A percentile compares a stretch with the other conserved stretches of the same genome.
phyloP scores from a whole-genome alignment of 495 filamentous ascomycete genomes.

The Melanomma pulvis-pyrius region DNA sequence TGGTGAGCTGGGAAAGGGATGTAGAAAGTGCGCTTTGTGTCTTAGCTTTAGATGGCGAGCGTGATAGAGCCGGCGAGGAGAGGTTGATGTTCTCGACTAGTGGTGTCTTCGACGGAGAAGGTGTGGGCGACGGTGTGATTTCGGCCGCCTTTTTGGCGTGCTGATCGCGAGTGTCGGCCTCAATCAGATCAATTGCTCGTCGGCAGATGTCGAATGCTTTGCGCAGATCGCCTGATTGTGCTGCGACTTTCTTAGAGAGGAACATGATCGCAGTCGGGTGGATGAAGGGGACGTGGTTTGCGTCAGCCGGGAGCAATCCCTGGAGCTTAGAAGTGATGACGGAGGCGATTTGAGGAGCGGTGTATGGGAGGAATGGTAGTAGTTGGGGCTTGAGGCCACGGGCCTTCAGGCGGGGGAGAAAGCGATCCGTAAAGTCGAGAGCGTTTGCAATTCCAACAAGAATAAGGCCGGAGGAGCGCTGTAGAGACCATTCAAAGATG shows the following conservation, averaged over 20 bases:
- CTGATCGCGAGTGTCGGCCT: conserved; percentile 75
- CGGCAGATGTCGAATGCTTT: conserved; percentile 95
- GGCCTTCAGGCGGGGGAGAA: conserved; percentile 89
- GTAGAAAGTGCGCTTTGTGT: conserved; percentile 26
- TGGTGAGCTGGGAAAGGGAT: conserved; percentile 59
- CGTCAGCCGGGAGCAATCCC: conserved; percentile 59
- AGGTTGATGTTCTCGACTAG: conserved; percentile 72
- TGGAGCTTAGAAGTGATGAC: conserved; percentile 84
- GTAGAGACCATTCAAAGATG: conserved; percentile 91
- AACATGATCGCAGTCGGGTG: conserved; percentile 92
- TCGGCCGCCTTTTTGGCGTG: conserved; percentile 58
- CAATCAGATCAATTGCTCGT: conserved; percentile 84
- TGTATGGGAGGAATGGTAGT: conserved; percentile 92
- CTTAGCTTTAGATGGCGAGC: conserved; percentile 37
- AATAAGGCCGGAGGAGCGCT: conserved; percentile 72
- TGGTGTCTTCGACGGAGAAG: conserved; percentile 56
- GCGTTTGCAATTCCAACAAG: conserved; percentile 96
- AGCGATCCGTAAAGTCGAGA: conserved; percentile 91
- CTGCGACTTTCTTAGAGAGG: conserved; percentile 89
- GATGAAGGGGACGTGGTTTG: conserved; percentile 75
- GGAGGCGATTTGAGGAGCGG: conserved; percentile 80
- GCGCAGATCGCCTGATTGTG: conserved; percentile 89
- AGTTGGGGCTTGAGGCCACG: conserved; percentile 86
- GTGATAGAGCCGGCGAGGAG: conserved; percentile 56
- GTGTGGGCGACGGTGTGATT: conserved; percentile 51